Evolutionary conservation across 2,329 filamentous ascomycete genomes (phyloP).

Genomic region (Teratosphaeria viscida): DNA sequence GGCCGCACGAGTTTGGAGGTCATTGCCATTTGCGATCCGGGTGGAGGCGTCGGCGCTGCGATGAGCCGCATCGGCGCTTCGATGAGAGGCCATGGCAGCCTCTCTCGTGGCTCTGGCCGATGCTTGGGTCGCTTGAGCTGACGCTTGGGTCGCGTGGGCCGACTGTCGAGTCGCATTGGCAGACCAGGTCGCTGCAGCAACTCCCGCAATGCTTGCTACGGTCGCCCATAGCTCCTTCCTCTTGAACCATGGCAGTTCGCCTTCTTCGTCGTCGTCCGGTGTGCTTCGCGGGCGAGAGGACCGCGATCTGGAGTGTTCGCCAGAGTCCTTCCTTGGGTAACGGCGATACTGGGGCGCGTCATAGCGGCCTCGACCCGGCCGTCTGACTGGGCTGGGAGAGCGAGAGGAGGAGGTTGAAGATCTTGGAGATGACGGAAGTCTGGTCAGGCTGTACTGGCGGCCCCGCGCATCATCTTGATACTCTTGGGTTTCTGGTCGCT

Average conservation of each 20-base stretch:
- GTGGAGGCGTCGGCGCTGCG: background rate
- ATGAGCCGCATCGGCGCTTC: background rate
- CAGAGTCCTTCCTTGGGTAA: background rate
- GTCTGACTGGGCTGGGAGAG: background rate
- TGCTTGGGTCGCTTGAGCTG: background rate
- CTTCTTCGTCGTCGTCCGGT: background rate
- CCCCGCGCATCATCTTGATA: background rate
- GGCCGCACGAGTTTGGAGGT: background rate
- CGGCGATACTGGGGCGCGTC: background rate
- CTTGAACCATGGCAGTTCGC: background rate
- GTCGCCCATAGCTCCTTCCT: background rate
- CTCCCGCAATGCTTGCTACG: background rate
- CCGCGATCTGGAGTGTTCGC: background rate
- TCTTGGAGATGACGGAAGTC: background rate
- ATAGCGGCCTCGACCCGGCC: background rate
- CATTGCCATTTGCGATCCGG: background rate
- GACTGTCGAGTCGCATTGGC: background rate
- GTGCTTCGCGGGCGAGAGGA: background rate
- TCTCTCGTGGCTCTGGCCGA: background rate
- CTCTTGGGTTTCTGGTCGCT: background rate
- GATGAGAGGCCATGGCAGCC: background rate
- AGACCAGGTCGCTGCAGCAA: background rate
- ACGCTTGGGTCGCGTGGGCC: background rate
- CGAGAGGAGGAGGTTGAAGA: background rate
- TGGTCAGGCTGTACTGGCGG: background rate